Evolutionary conservation across 1,139 yeast genomes (phyloP).

Genomic region (Hyphopichia buzzinii): DNA sequence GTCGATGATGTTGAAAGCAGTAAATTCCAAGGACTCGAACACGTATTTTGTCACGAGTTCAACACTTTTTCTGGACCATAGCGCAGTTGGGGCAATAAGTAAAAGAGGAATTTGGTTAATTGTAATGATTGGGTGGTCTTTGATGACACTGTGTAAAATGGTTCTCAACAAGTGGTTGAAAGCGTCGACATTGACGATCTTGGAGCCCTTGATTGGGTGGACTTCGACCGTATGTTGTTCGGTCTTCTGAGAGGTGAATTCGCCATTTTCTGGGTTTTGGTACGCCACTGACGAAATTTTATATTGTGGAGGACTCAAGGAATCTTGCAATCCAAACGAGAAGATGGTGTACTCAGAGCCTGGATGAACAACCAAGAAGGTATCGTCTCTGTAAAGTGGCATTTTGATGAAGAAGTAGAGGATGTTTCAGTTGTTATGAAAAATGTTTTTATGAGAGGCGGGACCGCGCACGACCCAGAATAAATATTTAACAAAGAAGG

Average conservation of each 20-base stretch:
- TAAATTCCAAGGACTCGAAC: slow-evolving; percentile 70
- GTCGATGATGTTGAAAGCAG: slow-evolving; percentile 72
- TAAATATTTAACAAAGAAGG: too few species aligned
- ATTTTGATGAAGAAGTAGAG: slow-evolving; percentile 28
- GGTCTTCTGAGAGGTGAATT: slow-evolving; percentile 33
- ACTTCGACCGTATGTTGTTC: slow-evolving; percentile 43
- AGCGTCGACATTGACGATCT: slow-evolving; percentile 66
- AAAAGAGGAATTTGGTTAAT: slow-evolving; percentile 49
- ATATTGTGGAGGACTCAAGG: slow-evolving; percentile 72
- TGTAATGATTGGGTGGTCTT: slow-evolving; percentile 49
- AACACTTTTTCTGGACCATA: slow-evolving; percentile 67
- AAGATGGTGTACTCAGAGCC: slow-evolving; percentile 78
- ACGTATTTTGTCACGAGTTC: slow-evolving; percentile 74
- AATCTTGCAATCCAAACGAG: slow-evolving; percentile 79
- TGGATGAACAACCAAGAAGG: slow-evolving; percentile 67
- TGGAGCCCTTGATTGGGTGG: slow-evolving; percentile 62
- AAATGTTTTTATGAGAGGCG: too few species aligned
- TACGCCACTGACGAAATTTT: slow-evolving; percentile 77
- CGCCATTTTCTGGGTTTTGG: slow-evolving; percentile 43
- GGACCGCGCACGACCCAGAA: too few species aligned
- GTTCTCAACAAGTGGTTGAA: slow-evolving; percentile 66
- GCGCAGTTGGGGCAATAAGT: slow-evolving; percentile 58
- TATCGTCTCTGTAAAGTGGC: slow-evolving; percentile 64
- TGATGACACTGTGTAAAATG: slow-evolving; percentile 55
- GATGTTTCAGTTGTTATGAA: background rate